Conservation (phyloP, 1,284 basidiomycete species). For the Ustilago vetiveriae region DNA sequence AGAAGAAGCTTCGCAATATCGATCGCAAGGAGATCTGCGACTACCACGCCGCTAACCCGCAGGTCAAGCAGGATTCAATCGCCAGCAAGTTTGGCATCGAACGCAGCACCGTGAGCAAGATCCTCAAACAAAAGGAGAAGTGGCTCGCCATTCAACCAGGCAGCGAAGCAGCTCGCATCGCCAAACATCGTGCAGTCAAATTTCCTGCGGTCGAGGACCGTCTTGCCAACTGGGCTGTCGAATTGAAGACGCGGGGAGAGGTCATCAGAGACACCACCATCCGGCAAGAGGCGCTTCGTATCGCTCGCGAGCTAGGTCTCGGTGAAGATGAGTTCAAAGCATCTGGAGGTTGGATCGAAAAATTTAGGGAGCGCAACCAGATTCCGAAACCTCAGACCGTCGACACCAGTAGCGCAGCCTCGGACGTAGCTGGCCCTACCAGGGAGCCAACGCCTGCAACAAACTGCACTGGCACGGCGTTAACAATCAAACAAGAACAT, state of each 20-base stretch:
- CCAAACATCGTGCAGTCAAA: slow-evolving; percentile 60
- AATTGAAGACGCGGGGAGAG: slow-evolving; percentile 71
- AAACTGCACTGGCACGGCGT: background rate
- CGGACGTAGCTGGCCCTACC: background rate
- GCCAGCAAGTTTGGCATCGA: slow-evolving; percentile 77
- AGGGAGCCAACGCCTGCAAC: slow-evolving; percentile 2
- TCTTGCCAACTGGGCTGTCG: slow-evolving; percentile 74
- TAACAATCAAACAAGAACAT: slow-evolving; percentile 4
- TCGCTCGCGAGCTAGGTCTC: slow-evolving; percentile 73
- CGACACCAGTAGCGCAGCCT: background rate
- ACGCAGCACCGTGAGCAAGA: slow-evolving; percentile 91
- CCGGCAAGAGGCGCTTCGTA: slow-evolving; percentile 76
- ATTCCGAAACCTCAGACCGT: slow-evolving; percentile 71
- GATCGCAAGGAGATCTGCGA: slow-evolving; percentile 51
- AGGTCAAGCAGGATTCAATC: slow-evolving; percentile 45
- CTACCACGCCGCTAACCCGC: slow-evolving; percentile 28
- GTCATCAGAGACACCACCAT: slow-evolving; percentile 78
- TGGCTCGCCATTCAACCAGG: slow-evolving; percentile 75
- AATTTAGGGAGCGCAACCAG: slow-evolving; percentile 83
- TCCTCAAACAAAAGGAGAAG: slow-evolving; percentile 81
- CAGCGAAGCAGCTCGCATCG: slow-evolving; percentile 41
- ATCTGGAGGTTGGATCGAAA: slow-evolving; percentile 87
- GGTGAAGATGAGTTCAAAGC: slow-evolving; percentile 83
- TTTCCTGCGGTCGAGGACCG: slow-evolving; percentile 79
- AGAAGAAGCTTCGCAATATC: slow-evolving; percentile 48